A percentile compares a stretch with the other conserved stretches of the same genome.
phyloP scores from a whole-genome alignment of 1,284 basidiomycete genomes.

The Coniferiporia sulphurascens region DNA sequence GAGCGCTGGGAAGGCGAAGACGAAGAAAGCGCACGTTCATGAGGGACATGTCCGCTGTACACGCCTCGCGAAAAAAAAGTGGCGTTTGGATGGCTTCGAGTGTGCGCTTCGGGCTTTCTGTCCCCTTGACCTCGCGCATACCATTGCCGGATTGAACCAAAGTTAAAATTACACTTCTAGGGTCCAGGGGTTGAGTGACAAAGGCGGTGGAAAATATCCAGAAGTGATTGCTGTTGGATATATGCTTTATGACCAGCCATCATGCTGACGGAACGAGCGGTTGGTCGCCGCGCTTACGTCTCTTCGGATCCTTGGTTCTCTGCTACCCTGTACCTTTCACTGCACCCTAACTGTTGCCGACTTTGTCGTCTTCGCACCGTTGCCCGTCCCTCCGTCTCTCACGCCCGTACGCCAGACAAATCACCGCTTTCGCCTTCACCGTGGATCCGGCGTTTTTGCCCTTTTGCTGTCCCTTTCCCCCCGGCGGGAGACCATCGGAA shows the following conservation, averaged over 20 bases:
- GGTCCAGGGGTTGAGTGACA: no score
- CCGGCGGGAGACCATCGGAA: not conserved
- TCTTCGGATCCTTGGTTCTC: not conserved
- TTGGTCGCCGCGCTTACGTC: not conserved
- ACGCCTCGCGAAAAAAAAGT: no score
- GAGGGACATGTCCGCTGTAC: no score
- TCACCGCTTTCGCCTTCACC: not conserved
- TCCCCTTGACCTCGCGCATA: no score
- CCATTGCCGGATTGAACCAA: no score
- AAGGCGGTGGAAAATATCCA: no score
- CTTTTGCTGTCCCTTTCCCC: not conserved
- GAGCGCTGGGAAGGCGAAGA: not conserved
- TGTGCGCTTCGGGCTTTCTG: no score
- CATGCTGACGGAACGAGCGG: not conserved
- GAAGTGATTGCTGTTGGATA: not conserved
- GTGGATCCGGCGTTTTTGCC: constrained; percentile 8
- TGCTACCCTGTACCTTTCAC: not conserved
- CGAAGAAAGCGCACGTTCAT: not conserved
- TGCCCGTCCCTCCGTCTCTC: not conserved
- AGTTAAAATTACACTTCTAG: no score
- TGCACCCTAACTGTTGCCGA: not conserved
- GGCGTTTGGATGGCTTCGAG: no score
- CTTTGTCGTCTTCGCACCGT: not conserved
- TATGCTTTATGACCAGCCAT: not conserved
- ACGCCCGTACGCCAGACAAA: not conserved